These are phyloP conservation scores for Peronospora belbahrii DNA, from an alignment of 352 stramenopile genomes.

Conservation along the genomic window DNA sequence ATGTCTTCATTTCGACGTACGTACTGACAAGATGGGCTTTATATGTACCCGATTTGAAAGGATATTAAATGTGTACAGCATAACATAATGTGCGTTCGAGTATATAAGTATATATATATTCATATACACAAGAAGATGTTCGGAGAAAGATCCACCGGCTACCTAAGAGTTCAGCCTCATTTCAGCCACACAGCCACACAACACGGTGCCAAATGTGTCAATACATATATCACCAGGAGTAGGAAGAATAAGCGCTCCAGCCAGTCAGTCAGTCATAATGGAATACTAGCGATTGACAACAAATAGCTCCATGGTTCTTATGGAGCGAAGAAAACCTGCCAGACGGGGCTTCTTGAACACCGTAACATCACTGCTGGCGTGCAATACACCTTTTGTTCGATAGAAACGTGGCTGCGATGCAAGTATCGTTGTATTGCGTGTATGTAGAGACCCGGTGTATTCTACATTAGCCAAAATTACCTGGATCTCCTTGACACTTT, in stretches of 20 bases:
- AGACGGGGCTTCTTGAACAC: background rate
- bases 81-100: too few relatives aligned
- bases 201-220: background rate
- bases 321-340: constrained; percentile 7
- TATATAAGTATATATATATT: too few relatives aligned
- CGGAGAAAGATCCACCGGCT: constrained; percentile 23
- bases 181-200: background rate
- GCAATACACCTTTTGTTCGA: constrained; percentile 19
- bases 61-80: constrained; percentile 23
- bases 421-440: constrained; percentile 3
- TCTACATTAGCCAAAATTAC: constrained; percentile 3
- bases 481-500: constrained; percentile 6
- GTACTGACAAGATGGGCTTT: constrained; percentile 1
- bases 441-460: constrained; percentile 20
- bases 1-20: constrained; percentile 23
- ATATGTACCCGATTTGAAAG: constrained; percentile 1
- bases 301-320: background rate
- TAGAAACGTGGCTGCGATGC: constrained; percentile 24
- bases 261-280: background rate
- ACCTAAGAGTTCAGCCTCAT: constrained; percentile 10
- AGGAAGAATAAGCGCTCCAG: background rate
- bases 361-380: background rate
- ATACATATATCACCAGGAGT: constrained; percentile 5
- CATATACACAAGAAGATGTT: too few relatives aligned
- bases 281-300: background rate